Evolutionary conservation across 176 grass and related monocot species (phyloP).

Genomic region (Oryza glaberrima): DNA sequence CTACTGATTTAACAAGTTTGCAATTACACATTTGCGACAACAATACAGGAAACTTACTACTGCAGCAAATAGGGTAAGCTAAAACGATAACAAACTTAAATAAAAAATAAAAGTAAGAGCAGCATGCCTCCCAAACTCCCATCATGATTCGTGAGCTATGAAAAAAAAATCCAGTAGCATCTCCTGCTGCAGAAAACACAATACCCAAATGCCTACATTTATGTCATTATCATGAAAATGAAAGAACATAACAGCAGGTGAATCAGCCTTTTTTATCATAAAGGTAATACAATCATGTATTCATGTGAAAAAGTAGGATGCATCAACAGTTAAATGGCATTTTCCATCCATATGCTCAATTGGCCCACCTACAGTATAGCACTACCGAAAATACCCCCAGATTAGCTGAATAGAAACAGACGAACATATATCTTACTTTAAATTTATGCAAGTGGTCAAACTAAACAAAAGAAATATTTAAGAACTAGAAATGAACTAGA

Average conservation of each 20-base stretch:
- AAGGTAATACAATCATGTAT: constrained; percentile 7
- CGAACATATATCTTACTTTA: neutral
- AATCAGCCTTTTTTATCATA: neutral
- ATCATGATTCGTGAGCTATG: neutral
- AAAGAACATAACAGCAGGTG: neutral
- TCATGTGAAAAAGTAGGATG: neutral
- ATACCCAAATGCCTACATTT: neutral
- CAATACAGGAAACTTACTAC: neutral
- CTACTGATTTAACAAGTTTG: constrained; percentile 12
- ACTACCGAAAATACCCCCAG: constrained; percentile 4
- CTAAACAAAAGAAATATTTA: constrained; percentile 21
- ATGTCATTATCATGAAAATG: constrained; percentile 22
- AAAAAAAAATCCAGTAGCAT: neutral
- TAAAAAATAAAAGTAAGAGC: neutral
- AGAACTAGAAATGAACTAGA: constrained; percentile 33
- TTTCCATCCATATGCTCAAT: neutral
- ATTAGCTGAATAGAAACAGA: constrained; percentile 29
- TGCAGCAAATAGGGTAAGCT: constrained; percentile 4
- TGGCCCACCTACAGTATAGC: constrained; percentile 5
- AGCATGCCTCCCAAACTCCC: neutral
- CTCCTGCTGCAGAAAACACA: constrained; percentile 7
- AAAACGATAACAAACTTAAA: neutral
- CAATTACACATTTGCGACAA: neutral
- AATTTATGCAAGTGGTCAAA: constrained; percentile 31
- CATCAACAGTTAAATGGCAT: constrained; percentile 7